These are phyloP conservation scores for Ganoderma leucocontextum DNA, from an alignment of 1,284 basidiomycete genomes.

Conservation along the genomic window DNA sequence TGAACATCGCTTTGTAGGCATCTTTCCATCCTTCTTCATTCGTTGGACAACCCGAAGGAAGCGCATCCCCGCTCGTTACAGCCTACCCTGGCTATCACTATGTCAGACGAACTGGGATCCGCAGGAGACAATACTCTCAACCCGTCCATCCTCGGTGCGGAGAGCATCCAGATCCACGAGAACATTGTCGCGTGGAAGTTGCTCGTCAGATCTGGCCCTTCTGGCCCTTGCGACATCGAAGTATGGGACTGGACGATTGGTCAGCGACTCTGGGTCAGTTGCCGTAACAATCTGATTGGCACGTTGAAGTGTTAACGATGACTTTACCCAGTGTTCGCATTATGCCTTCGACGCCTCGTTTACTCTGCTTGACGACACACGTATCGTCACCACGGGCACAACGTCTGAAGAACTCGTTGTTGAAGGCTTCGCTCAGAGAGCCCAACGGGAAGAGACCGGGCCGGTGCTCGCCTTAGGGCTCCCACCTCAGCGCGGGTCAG, in stretches of 20 bases:
- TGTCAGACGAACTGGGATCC: neutral
- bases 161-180: constrained; percentile 4
- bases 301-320: neutral
- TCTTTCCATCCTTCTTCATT: constrained; percentile 1
- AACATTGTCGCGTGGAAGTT: neutral
- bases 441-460: neutral
- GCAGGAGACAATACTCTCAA: neutral
- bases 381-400: neutral
- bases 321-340: neutral
- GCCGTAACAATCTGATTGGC: neutral
- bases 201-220: neutral
- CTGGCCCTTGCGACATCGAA: constrained; percentile 1
- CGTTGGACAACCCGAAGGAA: neutral
- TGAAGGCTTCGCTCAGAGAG: neutral
- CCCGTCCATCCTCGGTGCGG: neutral
- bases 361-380: neutral
- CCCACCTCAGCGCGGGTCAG: neutral
- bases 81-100: neutral
- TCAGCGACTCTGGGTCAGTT: constrained; percentile 3
- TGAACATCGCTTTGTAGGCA: neutral
- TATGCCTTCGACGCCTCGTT: neutral
- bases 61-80: constrained; percentile 1
- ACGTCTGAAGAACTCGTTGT: neutral
- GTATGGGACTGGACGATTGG: constrained; percentile 10
- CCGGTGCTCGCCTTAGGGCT: neutral